Evolutionary conservation across 2,329 filamentous ascomycete species (phyloP).

Genomic region (Fusarium hainanense): DNA sequence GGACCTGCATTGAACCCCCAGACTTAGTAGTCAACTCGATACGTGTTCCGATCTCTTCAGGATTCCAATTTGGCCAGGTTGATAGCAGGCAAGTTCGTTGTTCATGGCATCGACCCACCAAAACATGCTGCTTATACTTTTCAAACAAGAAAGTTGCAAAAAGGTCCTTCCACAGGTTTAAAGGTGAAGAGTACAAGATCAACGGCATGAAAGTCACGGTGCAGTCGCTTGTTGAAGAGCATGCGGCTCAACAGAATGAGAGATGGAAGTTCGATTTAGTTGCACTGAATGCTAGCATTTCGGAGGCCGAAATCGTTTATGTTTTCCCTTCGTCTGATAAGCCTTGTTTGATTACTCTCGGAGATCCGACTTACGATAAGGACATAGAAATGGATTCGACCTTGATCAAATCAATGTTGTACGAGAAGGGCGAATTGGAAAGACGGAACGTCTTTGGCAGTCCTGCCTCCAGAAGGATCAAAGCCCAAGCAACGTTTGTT

Average conservation of each 20-base stretch:
- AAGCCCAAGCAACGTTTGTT: slow-evolving; percentile 54
- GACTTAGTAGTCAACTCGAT: background rate
- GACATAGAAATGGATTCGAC: slow-evolving; percentile 40
- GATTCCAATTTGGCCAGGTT: slow-evolving; percentile 46
- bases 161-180: slow-evolving; percentile 37
- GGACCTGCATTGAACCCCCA: background rate
- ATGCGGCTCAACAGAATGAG: background rate
- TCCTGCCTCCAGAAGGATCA: slow-evolving; percentile 49
- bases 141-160: slow-evolving; percentile 26
- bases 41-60: slow-evolving; percentile 36
- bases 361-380: slow-evolving; percentile 37
- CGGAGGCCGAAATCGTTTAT: slow-evolving; percentile 15
- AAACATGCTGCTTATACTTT: slow-evolving; percentile 48
- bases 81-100: slow-evolving; percentile 51
- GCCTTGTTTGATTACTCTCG: background rate
- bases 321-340: background rate
- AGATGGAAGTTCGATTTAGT: slow-evolving; percentile 15
- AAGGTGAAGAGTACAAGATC: slow-evolving; percentile 41
- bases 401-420: slow-evolving; percentile 47
- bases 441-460: slow-evolving; percentile 47
- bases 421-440: slow-evolving; percentile 49
- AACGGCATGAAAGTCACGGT: slow-evolving; percentile 25
- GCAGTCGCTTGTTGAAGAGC: background rate
- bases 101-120: slow-evolving; percentile 52
- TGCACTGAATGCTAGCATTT: background rate